These are phyloP conservation scores for Desmodesmus armatus DNA, from an alignment of 139 green algal genomes.

Conservation along the genomic window DNA sequence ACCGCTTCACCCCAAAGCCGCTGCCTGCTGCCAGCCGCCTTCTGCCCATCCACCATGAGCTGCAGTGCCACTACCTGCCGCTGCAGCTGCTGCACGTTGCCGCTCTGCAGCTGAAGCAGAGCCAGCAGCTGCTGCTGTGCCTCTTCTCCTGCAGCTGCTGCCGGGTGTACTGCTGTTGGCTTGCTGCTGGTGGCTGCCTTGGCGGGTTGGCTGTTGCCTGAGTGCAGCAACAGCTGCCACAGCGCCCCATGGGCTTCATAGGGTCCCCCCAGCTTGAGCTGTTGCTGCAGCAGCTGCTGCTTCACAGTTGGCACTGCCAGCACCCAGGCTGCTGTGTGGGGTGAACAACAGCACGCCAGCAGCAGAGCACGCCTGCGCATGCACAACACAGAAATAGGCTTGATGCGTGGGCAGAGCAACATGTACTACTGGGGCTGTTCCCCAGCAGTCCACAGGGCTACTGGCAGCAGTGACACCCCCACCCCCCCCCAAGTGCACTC, in stretches of 20 bases:
- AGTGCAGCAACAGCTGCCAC: slow-evolving; percentile 50
- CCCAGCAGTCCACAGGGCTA: background rate
- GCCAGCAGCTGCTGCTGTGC: background rate
- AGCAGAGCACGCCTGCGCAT: slow-evolving; percentile 46
- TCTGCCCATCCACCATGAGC: slow-evolving; percentile 21
- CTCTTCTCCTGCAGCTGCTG: background rate
- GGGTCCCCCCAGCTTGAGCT: slow-evolving; percentile 12
- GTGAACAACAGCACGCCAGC: slow-evolving; percentile 40
- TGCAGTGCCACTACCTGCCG: slow-evolving; percentile 19
- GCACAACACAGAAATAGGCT: background rate
- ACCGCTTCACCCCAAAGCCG: background rate
- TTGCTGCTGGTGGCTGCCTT: background rate
- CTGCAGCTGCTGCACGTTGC: slow-evolving; percentile 12
- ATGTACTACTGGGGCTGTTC: background rate
- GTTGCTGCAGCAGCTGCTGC: slow-evolving; percentile 21
- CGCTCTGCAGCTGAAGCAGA: background rate
- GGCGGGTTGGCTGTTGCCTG: slow-evolving; percentile 12
- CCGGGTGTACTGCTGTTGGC: background rate
- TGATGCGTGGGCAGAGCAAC: no score
- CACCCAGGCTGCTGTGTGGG: slow-evolving; percentile 45
- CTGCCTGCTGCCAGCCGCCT: slow-evolving; percentile 3
- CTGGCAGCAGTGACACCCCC: background rate
- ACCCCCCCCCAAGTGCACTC: no score
- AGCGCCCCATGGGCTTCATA: slow-evolving; percentile 53
- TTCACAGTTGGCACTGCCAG: slow-evolving; percentile 50